Base-by-base conservation (phyloP, 2,329 filamentous ascomycete genomes). In the Penicillium sp. region DNA sequence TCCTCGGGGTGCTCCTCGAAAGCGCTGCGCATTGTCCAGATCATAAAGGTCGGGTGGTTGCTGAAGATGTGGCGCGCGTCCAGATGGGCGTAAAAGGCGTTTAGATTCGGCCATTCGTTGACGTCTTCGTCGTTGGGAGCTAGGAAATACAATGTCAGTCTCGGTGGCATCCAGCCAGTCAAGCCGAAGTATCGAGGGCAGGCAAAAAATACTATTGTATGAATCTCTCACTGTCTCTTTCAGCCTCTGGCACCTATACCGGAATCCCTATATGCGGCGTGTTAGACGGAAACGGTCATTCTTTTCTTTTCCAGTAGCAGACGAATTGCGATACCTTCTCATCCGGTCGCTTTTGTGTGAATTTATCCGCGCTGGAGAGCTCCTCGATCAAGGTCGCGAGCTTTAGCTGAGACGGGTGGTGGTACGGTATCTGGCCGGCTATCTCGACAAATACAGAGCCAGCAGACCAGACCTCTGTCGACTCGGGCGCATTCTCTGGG, bases 11-110 rank as follows among this genome's bases (percentile, higher is more conserved):
- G 35, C 29, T 45, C 29, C 46, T 61, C 58, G 13, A 61, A 56
- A 15, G 58, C 46, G 19, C 45, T 23, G n/a, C 52, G 58, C 58
- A 61, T 50, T 2, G 58, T 46, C 58, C 46, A 51, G 31, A 56
- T 46, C 52, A 52, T 52, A 31, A 44, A 52, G 9, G 26, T 29
- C 5, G 55, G 31, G 23, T 57, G 19, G 26, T 41, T 2, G 17
- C 17, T 13, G n/a, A 23, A 17, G 21, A 44, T 11, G 8, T 50
- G 29, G 7, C 23, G 15, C 5, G 30, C 21, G 7, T 23, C 26
- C 1, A 49, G 3, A 11, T 38, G 30, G n/a, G 19, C 45, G 21
- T 49, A 41, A 7, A 57, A 30, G 2, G 55, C 46, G 17, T 15
- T 50, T 0, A 50, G 29, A 17, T 21, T 50, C 49, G 46, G 55